Evolutionary conservation across 2,329 filamentous ascomycete species (phyloP).

Genomic region (Colletotrichum tropicicola): DNA sequence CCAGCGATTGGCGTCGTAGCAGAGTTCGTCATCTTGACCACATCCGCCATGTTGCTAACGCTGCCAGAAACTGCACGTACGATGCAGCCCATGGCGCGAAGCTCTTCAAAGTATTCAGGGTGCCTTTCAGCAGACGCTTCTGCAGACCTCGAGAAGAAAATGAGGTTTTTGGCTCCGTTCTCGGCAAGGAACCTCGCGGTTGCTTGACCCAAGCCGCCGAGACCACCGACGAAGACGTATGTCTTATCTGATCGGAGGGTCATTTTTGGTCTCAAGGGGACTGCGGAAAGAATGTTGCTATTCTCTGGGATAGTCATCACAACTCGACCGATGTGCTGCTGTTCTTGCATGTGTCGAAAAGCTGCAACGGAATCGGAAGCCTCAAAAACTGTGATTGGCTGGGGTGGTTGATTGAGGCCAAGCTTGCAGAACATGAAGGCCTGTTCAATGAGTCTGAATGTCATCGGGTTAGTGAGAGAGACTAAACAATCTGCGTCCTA

Average conservation of each 20-base stretch:
- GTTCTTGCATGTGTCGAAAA: slow-evolving; percentile 53
- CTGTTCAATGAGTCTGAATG: slow-evolving; percentile 13
- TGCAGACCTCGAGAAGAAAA: slow-evolving; percentile 39
- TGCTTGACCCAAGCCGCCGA: slow-evolving; percentile 42
- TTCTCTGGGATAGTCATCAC: slow-evolving; percentile 39
- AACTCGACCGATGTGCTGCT: slow-evolving; percentile 54
- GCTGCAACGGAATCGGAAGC: slow-evolving; percentile 44
- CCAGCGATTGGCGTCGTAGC: slow-evolving; percentile 44
- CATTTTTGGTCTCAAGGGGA: neutral
- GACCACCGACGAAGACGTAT: slow-evolving; percentile 42
- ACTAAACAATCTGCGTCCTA: too few species aligned
- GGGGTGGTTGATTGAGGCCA: neutral
- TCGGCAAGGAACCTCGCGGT: slow-evolving; percentile 40
- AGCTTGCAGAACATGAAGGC: slow-evolving; percentile 5
- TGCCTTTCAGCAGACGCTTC: neutral
- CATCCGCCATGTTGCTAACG: slow-evolving; percentile 39
- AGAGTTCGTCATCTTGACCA: slow-evolving; percentile 34
- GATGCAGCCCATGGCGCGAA: slow-evolving; percentile 36
- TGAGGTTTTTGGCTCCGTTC: slow-evolving; percentile 38
- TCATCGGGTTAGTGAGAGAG: too few species aligned
- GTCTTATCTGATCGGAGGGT: slow-evolving; percentile 11
- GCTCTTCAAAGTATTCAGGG: slow-evolving; percentile 17
- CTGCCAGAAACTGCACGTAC: slow-evolving; percentile 42
- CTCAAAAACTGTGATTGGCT: slow-evolving; percentile 35
- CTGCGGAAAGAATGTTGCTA: neutral